Evolutionary conservation across 768 basidiomycete genomes (phyloP), one percentile per base, ranked within the genome.

Genomic region (Auricularia heimuer): DNA sequence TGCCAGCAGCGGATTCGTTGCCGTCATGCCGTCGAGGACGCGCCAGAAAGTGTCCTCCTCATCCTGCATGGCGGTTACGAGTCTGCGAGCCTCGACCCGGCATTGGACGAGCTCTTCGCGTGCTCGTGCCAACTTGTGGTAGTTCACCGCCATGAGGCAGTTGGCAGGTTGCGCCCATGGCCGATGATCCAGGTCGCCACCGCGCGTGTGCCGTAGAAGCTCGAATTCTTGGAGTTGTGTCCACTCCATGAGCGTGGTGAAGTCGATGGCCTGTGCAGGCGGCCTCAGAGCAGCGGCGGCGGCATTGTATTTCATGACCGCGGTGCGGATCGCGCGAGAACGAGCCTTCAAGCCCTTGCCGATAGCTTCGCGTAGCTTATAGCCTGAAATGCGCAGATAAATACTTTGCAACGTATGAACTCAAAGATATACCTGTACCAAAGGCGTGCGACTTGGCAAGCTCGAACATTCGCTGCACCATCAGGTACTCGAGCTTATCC

Each of bases 81-180:
- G 61, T 0, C 75, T 69, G 1, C 60, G 62, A 1, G 77, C 70
- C 65, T 78, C 77, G 14, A 78, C 64, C 45, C 78, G 75, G 29
- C 63, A 67, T 0, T 71, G 66, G 0, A 33, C 12, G 6, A 77
- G 70, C 63, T 79, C 78, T 51, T 77, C 75, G 2, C 65, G 44
- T 0, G 77, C 75, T 6, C 69, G 69, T 39, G 68, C 58, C 24
- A 78, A 71, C n/a, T 71, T 71, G 60, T 73, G 71, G 61, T 74
- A 67, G 3, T 69, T 62, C 18, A 72, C 70, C 61, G 73, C 71
- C 1, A 67, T 63, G 66, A 70, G 68, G 11, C 72, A 51, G 65
- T 82, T 81, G 72, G 81, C 76, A 14, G 78, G 71, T 3, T 69
- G 33, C 0, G 69, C 67, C 76, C 76, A 77, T 1, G 66, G 68